A percentile compares a stretch with the other conserved stretches of the same genome.
phyloP scores from a whole-genome alignment of 805 yeast species.

The Hanseniaspora singularis region DNA sequence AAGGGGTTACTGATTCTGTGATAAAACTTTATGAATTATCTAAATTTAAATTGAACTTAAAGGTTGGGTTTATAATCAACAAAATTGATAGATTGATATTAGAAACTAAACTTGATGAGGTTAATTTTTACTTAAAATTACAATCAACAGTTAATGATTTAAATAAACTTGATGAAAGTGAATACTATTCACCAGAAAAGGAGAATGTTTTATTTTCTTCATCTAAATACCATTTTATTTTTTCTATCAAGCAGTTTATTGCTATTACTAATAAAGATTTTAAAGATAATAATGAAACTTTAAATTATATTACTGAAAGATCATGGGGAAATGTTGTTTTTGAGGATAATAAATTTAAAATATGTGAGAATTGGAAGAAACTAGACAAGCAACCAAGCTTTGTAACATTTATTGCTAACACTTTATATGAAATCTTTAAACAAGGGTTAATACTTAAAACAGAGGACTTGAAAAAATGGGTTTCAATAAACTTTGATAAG shows the following conservation, averaged over 20 bases:
- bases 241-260: constrained; percentile 58
- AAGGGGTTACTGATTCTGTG: constrained; percentile 59
- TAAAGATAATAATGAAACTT: constrained; percentile 26
- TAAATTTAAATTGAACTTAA: constrained; percentile 43
- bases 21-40: constrained; percentile 30
- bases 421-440: constrained; percentile 65
- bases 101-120: constrained; percentile 64
- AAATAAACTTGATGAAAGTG: constrained; percentile 40
- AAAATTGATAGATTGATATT: constrained; percentile 77
- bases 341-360: constrained; percentile 35
- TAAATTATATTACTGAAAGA: constrained; percentile 36
- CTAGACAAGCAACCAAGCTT: constrained; percentile 36
- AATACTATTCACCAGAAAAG: constrained; percentile 42
- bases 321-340: constrained; percentile 73
- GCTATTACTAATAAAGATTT: constrained; percentile 34
- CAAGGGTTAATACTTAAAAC: constrained; percentile 45
- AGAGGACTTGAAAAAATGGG: constrained; percentile 31
- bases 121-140: constrained; percentile 61
- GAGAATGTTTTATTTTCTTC: constrained; percentile 71
- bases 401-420: constrained; percentile 55
- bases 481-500: constrained; percentile 41
- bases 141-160: constrained; percentile 48
- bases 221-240: constrained; percentile 46
- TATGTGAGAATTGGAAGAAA: constrained; percentile 23
- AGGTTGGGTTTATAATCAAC: constrained; percentile 53